Percentiles rank a stretch among this genome's conserved stretches.
Conservation (phyloP, 208 protist genomes). For the Trypanosoma congolense region DNA sequence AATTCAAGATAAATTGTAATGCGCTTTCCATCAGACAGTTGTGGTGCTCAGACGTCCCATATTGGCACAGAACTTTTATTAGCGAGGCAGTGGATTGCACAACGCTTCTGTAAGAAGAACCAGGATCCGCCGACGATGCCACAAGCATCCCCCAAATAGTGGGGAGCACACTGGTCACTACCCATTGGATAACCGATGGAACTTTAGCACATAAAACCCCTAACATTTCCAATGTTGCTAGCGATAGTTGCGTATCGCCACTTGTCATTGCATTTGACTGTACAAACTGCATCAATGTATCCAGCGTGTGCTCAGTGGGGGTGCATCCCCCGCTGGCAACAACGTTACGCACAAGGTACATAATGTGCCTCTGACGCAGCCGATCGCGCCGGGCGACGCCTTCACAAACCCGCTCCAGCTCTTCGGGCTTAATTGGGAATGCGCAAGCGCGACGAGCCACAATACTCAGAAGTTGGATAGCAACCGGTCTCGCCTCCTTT, state of each 20-base stretch:
- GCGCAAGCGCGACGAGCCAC: neutral
- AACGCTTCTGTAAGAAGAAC: neutral
- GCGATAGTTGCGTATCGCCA: conserved; percentile 5
- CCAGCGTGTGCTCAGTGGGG: neutral
- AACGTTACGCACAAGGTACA: conserved; percentile 10
- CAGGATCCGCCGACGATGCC: neutral
- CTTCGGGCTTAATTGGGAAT: conserved; percentile 1
- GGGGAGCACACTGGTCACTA: neutral
- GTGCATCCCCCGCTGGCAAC: conserved; percentile 10
- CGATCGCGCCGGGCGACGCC: conserved; percentile 1
- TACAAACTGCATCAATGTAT: conserved; percentile 6
- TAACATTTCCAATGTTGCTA: conserved; percentile 10
- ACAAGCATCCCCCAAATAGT: conserved; percentile 10
- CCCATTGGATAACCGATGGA: neutral
- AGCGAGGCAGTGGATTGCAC: conserved; percentile 5
- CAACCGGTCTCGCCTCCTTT: conserved; percentile 4
- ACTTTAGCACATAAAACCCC: conserved; percentile 11
- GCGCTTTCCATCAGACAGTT: neutral
- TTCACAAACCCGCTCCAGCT: conserved; percentile 10
- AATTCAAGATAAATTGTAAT: conserved; percentile 6
- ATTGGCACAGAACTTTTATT: neutral
- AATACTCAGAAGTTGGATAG: neutral
- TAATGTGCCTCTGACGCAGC: conserved; percentile 7
- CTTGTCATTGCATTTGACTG: neutral
- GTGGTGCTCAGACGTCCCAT: neutral